Evolutionary conservation across 2,329 filamentous ascomycete genomes (phyloP).

Genomic region (Zymoseptoria ardabiliae): DNA sequence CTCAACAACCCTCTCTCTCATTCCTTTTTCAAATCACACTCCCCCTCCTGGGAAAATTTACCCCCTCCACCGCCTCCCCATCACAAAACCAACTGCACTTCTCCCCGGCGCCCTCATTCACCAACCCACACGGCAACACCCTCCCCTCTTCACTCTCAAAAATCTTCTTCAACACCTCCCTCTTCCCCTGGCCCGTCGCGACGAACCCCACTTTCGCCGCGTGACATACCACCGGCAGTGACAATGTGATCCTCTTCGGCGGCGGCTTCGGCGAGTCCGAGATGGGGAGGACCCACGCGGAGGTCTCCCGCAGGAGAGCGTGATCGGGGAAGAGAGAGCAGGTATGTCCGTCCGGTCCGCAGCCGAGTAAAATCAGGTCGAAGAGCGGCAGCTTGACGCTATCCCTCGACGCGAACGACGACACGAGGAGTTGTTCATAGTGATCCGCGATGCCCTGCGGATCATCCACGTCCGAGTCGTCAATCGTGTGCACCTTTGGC

Average conservation of each 20-base stretch:
- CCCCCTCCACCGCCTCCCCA: slow-evolving; percentile 73
- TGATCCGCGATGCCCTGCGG: slow-evolving; percentile 86
- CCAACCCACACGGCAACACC: slow-evolving; percentile 73
- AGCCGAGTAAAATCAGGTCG: slow-evolving; percentile 86
- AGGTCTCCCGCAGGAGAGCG: slow-evolving; percentile 73
- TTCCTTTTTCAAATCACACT: slow-evolving; percentile 33
- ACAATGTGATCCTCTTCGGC: slow-evolving; percentile 81
- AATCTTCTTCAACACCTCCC: slow-evolving; percentile 84
- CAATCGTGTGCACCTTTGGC: slow-evolving; percentile 74
- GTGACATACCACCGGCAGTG: slow-evolving; percentile 82
- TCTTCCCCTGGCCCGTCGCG: slow-evolving; percentile 82
- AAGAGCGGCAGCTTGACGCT: slow-evolving; percentile 92
- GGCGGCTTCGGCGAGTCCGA: slow-evolving; percentile 94
- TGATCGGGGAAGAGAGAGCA: slow-evolving; percentile 94
- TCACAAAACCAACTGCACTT: slow-evolving; percentile 96
- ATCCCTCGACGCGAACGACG: slow-evolving; percentile 81
- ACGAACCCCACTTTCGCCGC: slow-evolving; percentile 84
- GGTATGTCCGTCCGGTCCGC: slow-evolving; percentile 92
- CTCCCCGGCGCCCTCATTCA: slow-evolving; percentile 78
- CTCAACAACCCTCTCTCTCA: neutral
- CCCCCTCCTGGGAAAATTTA: slow-evolving; percentile 69
- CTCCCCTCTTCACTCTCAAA: slow-evolving; percentile 69
- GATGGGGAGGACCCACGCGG: slow-evolving; percentile 88
- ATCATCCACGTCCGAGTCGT: slow-evolving; percentile 61
- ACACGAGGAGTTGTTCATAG: slow-evolving; percentile 84